These are phyloP conservation scores for Delphinella strobiligena DNA, from an alignment of 2,329 filamentous ascomycete genomes.

Conservation along the genomic window DNA sequence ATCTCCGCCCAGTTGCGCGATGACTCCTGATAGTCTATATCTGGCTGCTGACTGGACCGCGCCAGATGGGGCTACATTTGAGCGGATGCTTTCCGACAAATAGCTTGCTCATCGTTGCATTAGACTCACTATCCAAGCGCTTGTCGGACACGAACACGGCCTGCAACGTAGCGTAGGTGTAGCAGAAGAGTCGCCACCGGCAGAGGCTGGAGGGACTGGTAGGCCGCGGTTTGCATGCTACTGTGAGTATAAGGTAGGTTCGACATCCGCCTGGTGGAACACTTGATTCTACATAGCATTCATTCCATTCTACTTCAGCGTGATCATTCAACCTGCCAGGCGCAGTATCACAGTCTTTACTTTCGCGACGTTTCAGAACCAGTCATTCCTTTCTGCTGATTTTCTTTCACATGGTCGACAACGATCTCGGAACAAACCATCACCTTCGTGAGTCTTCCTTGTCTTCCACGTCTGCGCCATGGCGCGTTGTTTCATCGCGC, in stretches of 20 bases:
- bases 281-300: too few species aligned
- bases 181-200: too few species aligned
- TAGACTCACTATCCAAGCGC: not conserved
- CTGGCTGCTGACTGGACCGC: slow-evolving; percentile 4
- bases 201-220: too few species aligned
- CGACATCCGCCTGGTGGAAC: too few species aligned
- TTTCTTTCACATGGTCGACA: not conserved
- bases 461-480: not conserved
- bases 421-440: not conserved
- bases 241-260: too few species aligned
- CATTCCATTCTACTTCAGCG: too few species aligned
- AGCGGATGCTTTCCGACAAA: not conserved
- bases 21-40: slow-evolving; percentile 1
- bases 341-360: not conserved
- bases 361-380: not conserved
- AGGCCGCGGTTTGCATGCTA: too few species aligned
- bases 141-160: not conserved
- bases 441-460: too few species aligned
- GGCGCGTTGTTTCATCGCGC: not conserved
- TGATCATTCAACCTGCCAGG: too few species aligned
- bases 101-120: not conserved
- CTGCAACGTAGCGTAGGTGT: too few species aligned
- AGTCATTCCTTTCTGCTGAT: not conserved
- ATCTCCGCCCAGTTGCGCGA: too few species aligned
- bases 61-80: not conserved